Evolutionary conservation across 169 alveolate genomes (phyloP).

Genomic region (Plasmodium coatneyi): DNA sequence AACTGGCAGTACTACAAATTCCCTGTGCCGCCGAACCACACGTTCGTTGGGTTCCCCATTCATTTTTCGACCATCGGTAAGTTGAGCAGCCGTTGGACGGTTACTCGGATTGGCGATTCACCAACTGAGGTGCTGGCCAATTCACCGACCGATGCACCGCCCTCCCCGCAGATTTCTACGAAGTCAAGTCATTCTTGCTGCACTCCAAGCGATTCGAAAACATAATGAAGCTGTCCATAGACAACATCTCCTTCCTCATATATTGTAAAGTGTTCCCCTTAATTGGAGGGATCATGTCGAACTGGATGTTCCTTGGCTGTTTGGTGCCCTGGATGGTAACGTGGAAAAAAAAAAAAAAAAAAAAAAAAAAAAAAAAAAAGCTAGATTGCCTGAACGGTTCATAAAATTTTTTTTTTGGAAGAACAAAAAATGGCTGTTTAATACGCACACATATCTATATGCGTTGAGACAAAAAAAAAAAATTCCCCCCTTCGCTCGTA

Average conservation of each 20-base stretch:
- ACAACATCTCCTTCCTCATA: constrained; percentile 80
- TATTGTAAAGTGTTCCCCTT: constrained; percentile 84
- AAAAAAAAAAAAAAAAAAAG: not conserved
- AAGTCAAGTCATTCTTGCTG: constrained; percentile 82
- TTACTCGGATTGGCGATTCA: not conserved
- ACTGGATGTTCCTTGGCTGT: constrained; percentile 83
- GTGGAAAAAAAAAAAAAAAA: not conserved
- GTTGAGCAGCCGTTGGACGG: not conserved
- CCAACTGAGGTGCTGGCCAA: not conserved
- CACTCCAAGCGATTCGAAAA: constrained; percentile 83
- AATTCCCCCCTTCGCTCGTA: not conserved
- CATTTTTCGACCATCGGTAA: constrained; percentile 85
- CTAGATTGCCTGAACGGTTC: not conserved
- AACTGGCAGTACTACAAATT: constrained; percentile 86
- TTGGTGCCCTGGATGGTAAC: constrained; percentile 76
- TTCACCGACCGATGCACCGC: not conserved
- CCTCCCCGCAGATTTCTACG: constrained; percentile 81
- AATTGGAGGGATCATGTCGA: constrained; percentile 83
- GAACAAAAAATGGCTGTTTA: constrained; percentile 1
- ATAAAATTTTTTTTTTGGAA: not conserved
- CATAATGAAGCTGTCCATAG: constrained; percentile 85
- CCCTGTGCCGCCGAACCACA: constrained; percentile 87
- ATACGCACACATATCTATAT: not conserved
- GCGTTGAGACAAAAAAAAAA: constrained; percentile 1
- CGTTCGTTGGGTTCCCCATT: constrained; percentile 90